Evolutionary conservation across 768 basidiomycete species (phyloP), one percentile per base, ranked within the genome.

Genomic region (Russula vinacea): DNA sequence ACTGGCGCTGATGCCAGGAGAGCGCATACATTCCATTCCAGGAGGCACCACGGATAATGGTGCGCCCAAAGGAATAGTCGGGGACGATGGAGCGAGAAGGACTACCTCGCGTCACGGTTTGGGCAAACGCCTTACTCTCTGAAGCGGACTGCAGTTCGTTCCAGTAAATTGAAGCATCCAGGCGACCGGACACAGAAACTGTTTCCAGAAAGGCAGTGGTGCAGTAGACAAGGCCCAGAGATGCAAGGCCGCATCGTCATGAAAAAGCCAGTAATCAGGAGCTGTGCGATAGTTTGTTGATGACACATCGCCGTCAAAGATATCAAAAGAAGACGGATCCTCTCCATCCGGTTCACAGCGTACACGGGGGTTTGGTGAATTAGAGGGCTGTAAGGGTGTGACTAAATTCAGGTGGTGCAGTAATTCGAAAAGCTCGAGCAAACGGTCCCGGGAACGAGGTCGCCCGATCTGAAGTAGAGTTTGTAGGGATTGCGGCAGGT

Each of bases 1-100:
- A 91, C 60, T 82, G 82, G 45, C 77, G 81, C 73, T 92, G 90
- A 71, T 84, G 81, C 81, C 82, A 85, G 0, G 87, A 83, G 53
- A 92, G 73, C 60, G 79, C 76, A 70, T 91, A 92, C 6, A 77
- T 71, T 16, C 80, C 71, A 37, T 76, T 79, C 90, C 90, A 92
- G 2, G 85, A 84, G 2, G 74, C 75, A 26, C 73, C 67, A 19
- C 86, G 83, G 47, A 84, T 82, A n/a, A 90, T 75, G n/a, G 81
- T 80, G 62, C 80, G 78, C 56, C 75, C 76, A 17, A 82, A 69
- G 32, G 72, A 70, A 24, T 75, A 50, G 24, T 69, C 72, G 14
- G 73, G 70, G 44, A 69, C 69, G 11, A 68, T 60, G 29, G 72
- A 62, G n/a, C 70, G 72, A n/a, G 70, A 71, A 40, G 67, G 67